Percentiles rank a stretch among this genome's conserved stretches.
Evolutionary conservation across 371 early-diverging fungal species (phyloP).

Genomic region (Dichotomocladium elegans): DNA sequence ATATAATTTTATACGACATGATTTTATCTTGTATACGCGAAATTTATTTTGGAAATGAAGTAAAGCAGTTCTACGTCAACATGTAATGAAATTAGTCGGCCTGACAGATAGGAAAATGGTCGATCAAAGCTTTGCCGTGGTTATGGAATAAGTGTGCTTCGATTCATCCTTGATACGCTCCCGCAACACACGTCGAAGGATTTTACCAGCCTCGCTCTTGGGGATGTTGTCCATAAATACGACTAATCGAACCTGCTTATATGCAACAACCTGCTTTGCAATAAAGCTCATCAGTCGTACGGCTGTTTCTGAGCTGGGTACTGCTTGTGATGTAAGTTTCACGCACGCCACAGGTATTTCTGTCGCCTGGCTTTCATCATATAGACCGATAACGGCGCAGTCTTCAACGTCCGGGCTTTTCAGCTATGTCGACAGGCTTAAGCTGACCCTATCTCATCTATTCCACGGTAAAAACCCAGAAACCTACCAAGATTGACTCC

Average conservation of each 20-base stretch:
- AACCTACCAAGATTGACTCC: constrained; percentile 53
- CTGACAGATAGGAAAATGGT: no score
- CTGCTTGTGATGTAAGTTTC: constrained; percentile 35
- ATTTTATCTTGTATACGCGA: no score
- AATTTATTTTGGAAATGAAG: no score
- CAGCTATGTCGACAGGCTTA: constrained; percentile 19
- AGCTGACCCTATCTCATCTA: background rate
- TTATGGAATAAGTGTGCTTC: no score
- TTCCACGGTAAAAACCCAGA: constrained; percentile 37
- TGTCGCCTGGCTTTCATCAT: constrained; percentile 49
- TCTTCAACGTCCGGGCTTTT: constrained; percentile 69
- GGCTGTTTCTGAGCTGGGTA: constrained; percentile 23
- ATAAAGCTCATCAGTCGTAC: constrained; percentile 55
- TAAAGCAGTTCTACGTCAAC: no score
- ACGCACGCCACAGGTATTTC: constrained; percentile 73
- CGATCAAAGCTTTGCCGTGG: no score
- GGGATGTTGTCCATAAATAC: constrained; percentile 63
- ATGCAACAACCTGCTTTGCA: constrained; percentile 54
- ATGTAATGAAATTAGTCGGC: no score
- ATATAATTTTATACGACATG: no score
- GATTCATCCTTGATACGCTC: background rate
- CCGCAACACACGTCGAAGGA: constrained; percentile 48
- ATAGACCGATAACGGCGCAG: constrained; percentile 65
- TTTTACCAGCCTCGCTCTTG: constrained; percentile 73
- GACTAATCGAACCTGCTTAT: constrained; percentile 74